Evolutionary conservation across 768 basidiomycete genomes (phyloP).

Genomic region (Infundibulicybe gibba): DNA sequence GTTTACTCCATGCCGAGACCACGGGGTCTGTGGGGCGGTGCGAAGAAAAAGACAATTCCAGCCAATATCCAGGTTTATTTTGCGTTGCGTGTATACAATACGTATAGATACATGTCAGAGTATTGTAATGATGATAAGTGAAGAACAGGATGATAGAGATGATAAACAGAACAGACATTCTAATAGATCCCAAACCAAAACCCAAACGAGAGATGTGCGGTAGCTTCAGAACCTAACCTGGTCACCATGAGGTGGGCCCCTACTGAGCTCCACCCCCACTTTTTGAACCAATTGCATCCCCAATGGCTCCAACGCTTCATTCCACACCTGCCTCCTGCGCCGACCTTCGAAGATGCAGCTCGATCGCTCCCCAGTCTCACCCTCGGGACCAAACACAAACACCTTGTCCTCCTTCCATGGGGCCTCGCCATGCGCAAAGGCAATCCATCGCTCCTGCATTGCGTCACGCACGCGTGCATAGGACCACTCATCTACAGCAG

Average conservation of each 20-base stretch:
- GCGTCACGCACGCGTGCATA: conserved; percentile 66
- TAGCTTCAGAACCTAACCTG: not conserved
- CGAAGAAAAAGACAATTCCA: no score
- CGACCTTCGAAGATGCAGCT: conserved; percentile 62
- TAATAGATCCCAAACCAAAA: not conserved
- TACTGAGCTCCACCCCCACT: conserved; percentile 67
- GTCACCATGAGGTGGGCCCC: conserved; percentile 47
- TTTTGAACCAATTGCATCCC: conserved; percentile 69
- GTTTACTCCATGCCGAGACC: no score
- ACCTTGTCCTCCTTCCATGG: conserved; percentile 72
- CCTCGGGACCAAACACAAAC: conserved; percentile 80
- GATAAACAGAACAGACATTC: no score
- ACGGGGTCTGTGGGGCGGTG: no score
- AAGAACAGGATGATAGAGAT: no score
- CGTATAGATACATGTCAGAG: no score
- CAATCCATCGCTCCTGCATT: conserved; percentile 71
- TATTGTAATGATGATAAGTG: no score
- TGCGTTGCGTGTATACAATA: no score
- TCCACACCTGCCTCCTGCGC: conserved; percentile 58
- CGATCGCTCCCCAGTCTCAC: conserved; percentile 74
- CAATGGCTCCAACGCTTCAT: conserved; percentile 61
- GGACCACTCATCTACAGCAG: conserved; percentile 62
- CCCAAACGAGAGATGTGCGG: not conserved
- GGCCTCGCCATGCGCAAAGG: conserved; percentile 69
- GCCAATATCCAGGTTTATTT: no score